Conservation (phyloP, 176 grass and related monocot genomes). For the Themeda triandra region DNA sequence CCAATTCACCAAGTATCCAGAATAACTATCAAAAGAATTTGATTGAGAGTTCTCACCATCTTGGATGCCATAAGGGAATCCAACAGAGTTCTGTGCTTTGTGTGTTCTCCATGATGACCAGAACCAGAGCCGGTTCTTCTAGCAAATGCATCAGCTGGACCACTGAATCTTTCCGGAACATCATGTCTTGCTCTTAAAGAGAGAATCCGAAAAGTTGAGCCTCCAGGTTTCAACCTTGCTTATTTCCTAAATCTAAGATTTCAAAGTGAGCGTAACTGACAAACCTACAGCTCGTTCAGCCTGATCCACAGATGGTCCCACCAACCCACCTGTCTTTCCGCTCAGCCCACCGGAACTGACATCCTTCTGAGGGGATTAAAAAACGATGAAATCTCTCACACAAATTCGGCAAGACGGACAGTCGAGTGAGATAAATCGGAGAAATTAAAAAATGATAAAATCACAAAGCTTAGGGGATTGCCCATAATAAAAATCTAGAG, state of each 20-base stretch:
- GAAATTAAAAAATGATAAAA: too few relatives aligned
- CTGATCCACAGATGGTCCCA: conserved; percentile 61
- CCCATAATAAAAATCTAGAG: too few relatives aligned
- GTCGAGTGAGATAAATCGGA: too few relatives aligned
- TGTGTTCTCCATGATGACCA: conserved; percentile 52
- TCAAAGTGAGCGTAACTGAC: conserved; percentile 10
- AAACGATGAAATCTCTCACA: too few relatives aligned
- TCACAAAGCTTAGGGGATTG: too few relatives aligned
- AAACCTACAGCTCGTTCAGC: conserved; percentile 73
- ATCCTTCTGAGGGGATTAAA: too few relatives aligned
- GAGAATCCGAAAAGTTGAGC: conserved; percentile 9
- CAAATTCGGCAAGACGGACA: too few relatives aligned
- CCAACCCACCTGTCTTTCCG: conserved; percentile 46
- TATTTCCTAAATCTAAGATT: conserved; percentile 28
- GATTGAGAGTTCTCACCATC: conserved; percentile 33
- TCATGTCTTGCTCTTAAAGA: conserved; percentile 66
- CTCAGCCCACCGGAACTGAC: too few relatives aligned
- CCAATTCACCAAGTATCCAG: neutral
- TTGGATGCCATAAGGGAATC: conserved; percentile 55
- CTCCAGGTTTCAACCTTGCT: neutral
- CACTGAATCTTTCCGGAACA: conserved; percentile 58
- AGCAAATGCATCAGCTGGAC: conserved; percentile 52
- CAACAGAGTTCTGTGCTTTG: conserved; percentile 56
- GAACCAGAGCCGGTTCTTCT: conserved; percentile 63
- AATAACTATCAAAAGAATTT: conserved; percentile 19